These are phyloP conservation scores for Cydonia oblonga DNA, from an alignment of 331 rosid genomes.

Conservation along the genomic window DNA sequence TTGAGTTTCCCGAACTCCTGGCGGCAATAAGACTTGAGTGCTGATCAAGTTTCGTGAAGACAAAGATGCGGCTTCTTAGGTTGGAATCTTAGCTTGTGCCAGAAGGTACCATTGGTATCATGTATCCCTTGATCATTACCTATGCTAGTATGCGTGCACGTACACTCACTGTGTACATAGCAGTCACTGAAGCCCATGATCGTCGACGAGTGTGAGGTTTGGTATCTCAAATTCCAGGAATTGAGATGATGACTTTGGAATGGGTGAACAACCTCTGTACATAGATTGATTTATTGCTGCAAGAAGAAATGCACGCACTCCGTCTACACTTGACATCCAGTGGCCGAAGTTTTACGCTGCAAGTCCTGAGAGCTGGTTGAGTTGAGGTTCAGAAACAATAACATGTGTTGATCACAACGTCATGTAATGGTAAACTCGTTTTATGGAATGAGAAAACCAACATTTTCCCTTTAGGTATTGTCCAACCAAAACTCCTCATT, in stretches of 20 bases:
- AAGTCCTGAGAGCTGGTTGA: not conserved
- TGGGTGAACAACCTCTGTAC: not conserved
- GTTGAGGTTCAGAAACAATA: no score
- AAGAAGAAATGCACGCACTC: not conserved
- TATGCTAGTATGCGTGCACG: not conserved
- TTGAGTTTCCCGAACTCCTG: constrained; percentile 61
- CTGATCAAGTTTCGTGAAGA: constrained; percentile 33
- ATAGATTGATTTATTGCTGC: not conserved
- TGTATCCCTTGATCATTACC: not conserved
- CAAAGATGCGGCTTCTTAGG: constrained; percentile 7
- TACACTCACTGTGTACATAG: not conserved
- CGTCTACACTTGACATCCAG: not conserved
- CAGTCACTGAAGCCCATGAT: not conserved
- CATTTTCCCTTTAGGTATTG: no score
- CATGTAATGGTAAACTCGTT: no score
- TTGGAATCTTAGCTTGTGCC: not conserved
- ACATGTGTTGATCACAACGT: no score
- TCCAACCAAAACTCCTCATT: no score
- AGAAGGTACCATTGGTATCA: not conserved
- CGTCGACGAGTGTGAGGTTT: not conserved
- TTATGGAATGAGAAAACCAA: no score
- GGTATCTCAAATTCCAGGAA: not conserved
- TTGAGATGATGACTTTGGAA: not conserved
- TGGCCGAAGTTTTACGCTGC: not conserved
- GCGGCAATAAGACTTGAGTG: constrained; percentile 82